These are phyloP conservation scores for Blastobotrys apis DNA, from an alignment of 1,139 yeast species.

Conservation along the genomic window DNA sequence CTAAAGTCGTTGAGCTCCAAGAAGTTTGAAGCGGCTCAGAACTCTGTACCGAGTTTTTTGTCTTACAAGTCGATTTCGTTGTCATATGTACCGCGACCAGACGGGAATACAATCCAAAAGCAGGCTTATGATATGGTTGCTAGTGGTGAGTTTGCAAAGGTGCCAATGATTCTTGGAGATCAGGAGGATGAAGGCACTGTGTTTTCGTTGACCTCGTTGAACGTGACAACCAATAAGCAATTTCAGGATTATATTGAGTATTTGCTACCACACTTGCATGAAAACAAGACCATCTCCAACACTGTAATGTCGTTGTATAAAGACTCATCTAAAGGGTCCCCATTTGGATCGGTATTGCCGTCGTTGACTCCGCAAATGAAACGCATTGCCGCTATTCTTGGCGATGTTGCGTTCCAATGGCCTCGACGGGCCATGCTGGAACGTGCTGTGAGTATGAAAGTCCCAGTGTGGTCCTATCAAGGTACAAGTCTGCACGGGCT, in stretches of 20 bases:
- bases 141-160: constrained; percentile 18
- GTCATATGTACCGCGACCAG: constrained; percentile 22
- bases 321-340: constrained; percentile 21
- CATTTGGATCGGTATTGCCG: constrained; percentile 19
- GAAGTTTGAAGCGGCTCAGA: constrained; percentile 18
- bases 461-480: not conserved
- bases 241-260: constrained; percentile 12
- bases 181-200: constrained; percentile 26
- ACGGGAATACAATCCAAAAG: constrained; percentile 20
- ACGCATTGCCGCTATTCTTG: constrained; percentile 21
- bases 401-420: constrained; percentile 22
- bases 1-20: constrained; percentile 17
- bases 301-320: constrained; percentile 15
- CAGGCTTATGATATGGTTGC: constrained; percentile 13
- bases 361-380: constrained; percentile 16
- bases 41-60: constrained; percentile 15
- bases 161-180: constrained; percentile 24
- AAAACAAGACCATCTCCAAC: constrained; percentile 2
- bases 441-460: constrained; percentile 1
- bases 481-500: not conserved
- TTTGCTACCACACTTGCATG: constrained; percentile 3
- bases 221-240: constrained; percentile 16
- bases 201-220: constrained; percentile 15
- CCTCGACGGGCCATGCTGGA: constrained; percentile 21
- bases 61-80: constrained; percentile 17